These are phyloP conservation scores for Nigrograna mackinnonii DNA, from an alignment of 2,329 filamentous ascomycete species.

Conservation along the genomic window DNA sequence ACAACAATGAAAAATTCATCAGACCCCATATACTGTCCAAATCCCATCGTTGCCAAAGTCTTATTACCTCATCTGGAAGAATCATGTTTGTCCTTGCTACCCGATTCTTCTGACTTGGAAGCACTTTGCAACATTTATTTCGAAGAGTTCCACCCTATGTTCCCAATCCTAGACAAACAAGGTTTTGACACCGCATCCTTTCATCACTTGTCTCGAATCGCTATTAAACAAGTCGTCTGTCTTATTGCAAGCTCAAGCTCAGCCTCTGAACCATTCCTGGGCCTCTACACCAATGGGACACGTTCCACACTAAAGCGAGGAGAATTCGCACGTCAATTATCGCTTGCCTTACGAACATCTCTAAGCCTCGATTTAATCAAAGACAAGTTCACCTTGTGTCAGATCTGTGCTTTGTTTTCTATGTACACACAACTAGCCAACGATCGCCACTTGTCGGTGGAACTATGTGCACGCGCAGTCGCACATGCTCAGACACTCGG, in stretches of 20 bases:
- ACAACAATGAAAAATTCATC: not conserved
- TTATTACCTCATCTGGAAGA: not conserved
- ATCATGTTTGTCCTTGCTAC: not conserved
- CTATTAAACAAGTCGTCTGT: not conserved
- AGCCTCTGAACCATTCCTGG: not conserved
- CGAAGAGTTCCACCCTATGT: not conserved
- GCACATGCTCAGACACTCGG: not conserved
- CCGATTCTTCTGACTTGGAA: not conserved
- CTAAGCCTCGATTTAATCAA: not conserved
- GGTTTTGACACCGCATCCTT: not conserved
- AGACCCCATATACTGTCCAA: not conserved
- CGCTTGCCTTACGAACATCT: not conserved
- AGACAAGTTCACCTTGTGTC: not conserved
- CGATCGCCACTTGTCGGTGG: not conserved
- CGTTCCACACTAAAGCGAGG: not conserved
- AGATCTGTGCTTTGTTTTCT: not conserved
- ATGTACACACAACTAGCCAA: conserved; percentile 1
- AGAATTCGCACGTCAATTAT: not conserved
- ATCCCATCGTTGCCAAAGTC: not conserved
- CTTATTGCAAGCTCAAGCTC: not conserved
- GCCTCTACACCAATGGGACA: not conserved
- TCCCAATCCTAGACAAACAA: not conserved
- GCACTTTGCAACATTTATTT: not conserved
- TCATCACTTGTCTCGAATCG: not conserved
- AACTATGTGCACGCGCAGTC: conserved; percentile 1